phyloP scores from a whole-genome alignment of 495 filamentous ascomycete species.

The Aspergillus egyptiacus region DNA sequence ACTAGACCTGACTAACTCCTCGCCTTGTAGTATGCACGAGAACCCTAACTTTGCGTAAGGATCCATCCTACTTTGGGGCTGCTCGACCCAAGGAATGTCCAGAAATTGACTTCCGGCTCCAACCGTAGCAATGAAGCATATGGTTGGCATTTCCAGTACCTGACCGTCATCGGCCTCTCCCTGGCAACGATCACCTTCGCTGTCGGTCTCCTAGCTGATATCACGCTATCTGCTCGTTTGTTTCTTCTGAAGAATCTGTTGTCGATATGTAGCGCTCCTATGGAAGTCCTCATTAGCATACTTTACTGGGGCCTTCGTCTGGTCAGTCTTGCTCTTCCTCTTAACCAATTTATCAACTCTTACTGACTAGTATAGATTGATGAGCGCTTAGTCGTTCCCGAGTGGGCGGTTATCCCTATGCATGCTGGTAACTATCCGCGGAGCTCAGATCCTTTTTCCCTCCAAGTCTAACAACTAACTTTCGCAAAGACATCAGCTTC shows the following conservation, averaged over 20 bases:
- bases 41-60: constrained; percentile 44
- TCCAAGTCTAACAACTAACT: not conserved
- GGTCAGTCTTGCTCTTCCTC: constrained; percentile 18
- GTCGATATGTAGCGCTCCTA: constrained; percentile 64
- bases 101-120: constrained; percentile 14
- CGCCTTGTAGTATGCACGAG: constrained; percentile 33
- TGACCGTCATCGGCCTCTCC: constrained; percentile 75
- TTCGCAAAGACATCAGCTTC: constrained; percentile 59
- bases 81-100: not conserved
- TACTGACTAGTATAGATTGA: constrained; percentile 50
- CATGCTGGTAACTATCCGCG: constrained; percentile 32
- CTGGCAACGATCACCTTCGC: constrained; percentile 64
- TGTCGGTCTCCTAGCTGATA: constrained; percentile 67
- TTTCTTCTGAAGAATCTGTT: constrained; percentile 72
- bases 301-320: constrained; percentile 73
- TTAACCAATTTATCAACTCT: constrained; percentile 1
- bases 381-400: constrained; percentile 52
- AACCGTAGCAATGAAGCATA: constrained; percentile 56
- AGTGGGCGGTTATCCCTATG: constrained; percentile 39
- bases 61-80: not conserved
- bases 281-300: constrained; percentile 77
- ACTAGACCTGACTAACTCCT: not conserved
- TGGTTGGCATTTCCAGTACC: constrained; percentile 79
- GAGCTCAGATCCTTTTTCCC: not conserved
- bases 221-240: constrained; percentile 56